phyloP scores from a whole-genome alignment of 202 grass and related monocot species.

The Dendrocalamus latiflorus region DNA sequence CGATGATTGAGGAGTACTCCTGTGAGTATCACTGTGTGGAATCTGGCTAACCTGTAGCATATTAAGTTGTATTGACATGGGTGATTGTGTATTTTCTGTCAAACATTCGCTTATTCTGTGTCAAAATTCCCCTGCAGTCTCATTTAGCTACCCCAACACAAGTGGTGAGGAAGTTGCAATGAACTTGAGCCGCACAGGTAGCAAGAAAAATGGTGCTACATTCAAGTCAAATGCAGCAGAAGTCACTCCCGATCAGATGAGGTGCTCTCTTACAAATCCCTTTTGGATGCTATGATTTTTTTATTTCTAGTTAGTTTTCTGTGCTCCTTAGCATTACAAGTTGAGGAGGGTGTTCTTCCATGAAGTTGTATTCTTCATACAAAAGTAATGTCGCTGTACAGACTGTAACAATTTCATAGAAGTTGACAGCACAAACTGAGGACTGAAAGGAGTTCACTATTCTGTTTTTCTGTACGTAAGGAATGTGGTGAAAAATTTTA shows the following conservation, averaged over 20 bases:
- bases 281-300: conserved; percentile 26
- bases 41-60: not conserved
- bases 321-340: not conserved
- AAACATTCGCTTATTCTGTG: conserved; percentile 10
- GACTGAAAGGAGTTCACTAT: not conserved
- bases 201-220: conserved; percentile 60
- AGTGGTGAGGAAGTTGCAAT: conserved; percentile 75
- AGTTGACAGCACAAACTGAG: not conserved
- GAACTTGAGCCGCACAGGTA: conserved; percentile 83
- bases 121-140: conserved; percentile 46
- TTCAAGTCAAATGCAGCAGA: conserved; percentile 74
- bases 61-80: conserved; percentile 15
- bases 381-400: not conserved
- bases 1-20: conserved; percentile 90
- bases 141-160: conserved; percentile 79
- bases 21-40: conserved; percentile 48
- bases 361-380: not conserved
- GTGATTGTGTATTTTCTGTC: not conserved
- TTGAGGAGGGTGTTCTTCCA: conserved; percentile 9
- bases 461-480: conserved; percentile 6
- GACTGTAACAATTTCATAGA: not conserved
- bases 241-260: conserved; percentile 96
- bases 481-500: conserved; percentile 5
- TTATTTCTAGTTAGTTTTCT: conserved; percentile 9
- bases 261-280: conserved; percentile 38